Evolutionary conservation across 1,284 basidiomycete genomes (phyloP).

Genomic region (Phenoliferia sp.): DNA sequence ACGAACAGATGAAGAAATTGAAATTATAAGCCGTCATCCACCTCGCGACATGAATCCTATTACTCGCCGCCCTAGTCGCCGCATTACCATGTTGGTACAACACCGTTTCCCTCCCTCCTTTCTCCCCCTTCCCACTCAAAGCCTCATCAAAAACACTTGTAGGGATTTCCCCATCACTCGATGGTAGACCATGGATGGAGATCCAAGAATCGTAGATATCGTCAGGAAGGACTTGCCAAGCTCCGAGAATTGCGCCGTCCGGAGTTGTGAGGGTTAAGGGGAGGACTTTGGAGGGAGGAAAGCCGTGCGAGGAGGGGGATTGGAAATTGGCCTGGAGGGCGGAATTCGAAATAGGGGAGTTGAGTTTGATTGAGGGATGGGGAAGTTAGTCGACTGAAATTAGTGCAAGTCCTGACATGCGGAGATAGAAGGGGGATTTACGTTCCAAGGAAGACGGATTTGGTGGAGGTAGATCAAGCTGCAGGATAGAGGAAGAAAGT

Average conservation of each 20-base stretch:
- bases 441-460: slow-evolving; percentile 56
- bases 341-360: not conserved
- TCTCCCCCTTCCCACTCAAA: slow-evolving; percentile 40
- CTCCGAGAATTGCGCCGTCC: slow-evolving; percentile 74
- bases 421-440: not conserved
- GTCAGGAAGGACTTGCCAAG: slow-evolving; percentile 83
- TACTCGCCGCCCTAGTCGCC: slow-evolving; percentile 62
- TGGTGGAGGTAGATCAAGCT: slow-evolving; percentile 59
- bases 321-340: slow-evolving; percentile 53
- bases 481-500: not conserved
- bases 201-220: slow-evolving; percentile 49
- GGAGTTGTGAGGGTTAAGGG: slow-evolving; percentile 65
- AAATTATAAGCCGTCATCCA: slow-evolving; percentile 17
- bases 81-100: slow-evolving; percentile 90
- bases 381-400: too few relatives aligned
- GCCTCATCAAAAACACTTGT: slow-evolving; percentile 47
- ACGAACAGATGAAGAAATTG: slow-evolving; percentile 32
- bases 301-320: slow-evolving; percentile 67
- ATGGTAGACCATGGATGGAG: not conserved
- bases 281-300: slow-evolving; percentile 74
- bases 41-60: slow-evolving; percentile 51
- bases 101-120: slow-evolving; percentile 49
- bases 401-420: too few relatives aligned
- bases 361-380: not conserved
- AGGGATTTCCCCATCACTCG: slow-evolving; percentile 23